Conservation (phyloP, 352 stramenopile species). For the Phytophthora hibernalis region DNA sequence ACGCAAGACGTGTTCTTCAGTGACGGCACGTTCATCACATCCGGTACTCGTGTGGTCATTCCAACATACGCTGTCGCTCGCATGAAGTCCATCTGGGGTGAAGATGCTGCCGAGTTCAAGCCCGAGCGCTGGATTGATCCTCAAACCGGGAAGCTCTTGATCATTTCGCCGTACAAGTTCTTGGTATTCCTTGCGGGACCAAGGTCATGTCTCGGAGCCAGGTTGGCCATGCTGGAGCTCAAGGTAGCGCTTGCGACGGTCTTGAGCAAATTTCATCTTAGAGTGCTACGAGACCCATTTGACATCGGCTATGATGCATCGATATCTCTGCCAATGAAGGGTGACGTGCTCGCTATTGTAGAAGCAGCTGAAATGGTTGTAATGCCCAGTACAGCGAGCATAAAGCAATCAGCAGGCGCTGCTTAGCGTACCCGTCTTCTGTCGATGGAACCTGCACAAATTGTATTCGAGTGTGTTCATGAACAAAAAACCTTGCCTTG, state of each 20-base stretch:
- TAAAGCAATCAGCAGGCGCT: conserved; percentile 22
- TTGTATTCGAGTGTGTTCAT: not conserved
- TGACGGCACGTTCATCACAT: conserved; percentile 67
- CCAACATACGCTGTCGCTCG: conserved; percentile 66
- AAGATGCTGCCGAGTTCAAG: conserved; percentile 67
- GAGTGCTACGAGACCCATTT: conserved; percentile 35
- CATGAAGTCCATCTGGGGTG: conserved; percentile 61
- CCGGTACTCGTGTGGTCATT: conserved; percentile 60
- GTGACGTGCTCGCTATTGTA: conserved; percentile 35
- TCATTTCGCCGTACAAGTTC: conserved; percentile 72
- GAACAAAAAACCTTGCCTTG: not conserved
- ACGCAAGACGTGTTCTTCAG: conserved; percentile 58
- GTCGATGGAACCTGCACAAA: conserved; percentile 8
- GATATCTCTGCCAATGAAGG: conserved; percentile 52
- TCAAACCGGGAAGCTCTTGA: conserved; percentile 36
- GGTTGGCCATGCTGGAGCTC: conserved; percentile 67
- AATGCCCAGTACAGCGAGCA: not conserved
- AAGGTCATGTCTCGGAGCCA: conserved; percentile 67
- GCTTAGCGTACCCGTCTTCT: conserved; percentile 15
- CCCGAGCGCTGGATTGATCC: conserved; percentile 75
- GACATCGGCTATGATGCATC: conserved; percentile 49
- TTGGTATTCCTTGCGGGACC: conserved; percentile 69
- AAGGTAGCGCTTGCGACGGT: conserved; percentile 59
- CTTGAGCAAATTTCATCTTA: conserved; percentile 47
- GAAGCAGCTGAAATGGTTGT: conserved; percentile 14